A percentile compares a stretch with the other conserved stretches of the same genome.
phyloP scores from a whole-genome alignment of 2,329 filamentous ascomycete genomes.

The Juglanconis sp. region DNA sequence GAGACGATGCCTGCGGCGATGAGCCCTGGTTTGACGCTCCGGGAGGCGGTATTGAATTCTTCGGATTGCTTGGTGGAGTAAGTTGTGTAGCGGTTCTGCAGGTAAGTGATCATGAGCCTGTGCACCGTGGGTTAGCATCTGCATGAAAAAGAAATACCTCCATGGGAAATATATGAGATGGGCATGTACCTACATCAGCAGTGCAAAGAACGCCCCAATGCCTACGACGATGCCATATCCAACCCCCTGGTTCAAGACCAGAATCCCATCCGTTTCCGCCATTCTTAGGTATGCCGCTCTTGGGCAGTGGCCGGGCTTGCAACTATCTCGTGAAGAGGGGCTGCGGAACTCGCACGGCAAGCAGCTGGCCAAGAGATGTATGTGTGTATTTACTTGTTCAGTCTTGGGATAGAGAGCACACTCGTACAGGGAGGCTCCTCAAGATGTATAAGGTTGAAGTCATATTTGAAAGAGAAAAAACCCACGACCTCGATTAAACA shows the following conservation, averaged over 20 bases:
- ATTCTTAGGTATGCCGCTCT: background rate
- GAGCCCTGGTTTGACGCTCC: slow-evolving; percentile 41
- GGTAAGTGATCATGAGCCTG: slow-evolving; percentile 33
- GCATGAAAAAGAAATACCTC: background rate
- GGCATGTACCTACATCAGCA: slow-evolving; percentile 31
- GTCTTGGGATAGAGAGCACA: background rate
- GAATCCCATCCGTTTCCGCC: slow-evolving; percentile 11
- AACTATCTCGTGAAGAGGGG: background rate
- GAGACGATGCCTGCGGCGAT: slow-evolving; percentile 45
- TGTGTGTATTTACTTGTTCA: background rate
- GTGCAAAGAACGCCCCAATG: slow-evolving; percentile 41
- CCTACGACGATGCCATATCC: slow-evolving; percentile 50
- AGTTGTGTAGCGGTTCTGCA: slow-evolving; percentile 37
- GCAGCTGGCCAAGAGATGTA: too few relatives aligned
- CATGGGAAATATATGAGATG: background rate
- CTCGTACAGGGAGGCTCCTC: too few relatives aligned
- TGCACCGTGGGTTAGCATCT: too few relatives aligned
- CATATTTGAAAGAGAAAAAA: background rate
- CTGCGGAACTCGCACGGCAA: too few relatives aligned
- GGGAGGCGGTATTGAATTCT: slow-evolving; percentile 45
- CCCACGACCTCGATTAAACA: background rate
- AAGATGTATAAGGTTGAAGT: too few relatives aligned
- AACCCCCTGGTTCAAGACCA: slow-evolving; percentile 20
- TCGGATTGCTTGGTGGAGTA: slow-evolving; percentile 41
- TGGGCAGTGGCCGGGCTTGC: too few relatives aligned